Base-by-base conservation (phyloP, 164 flowering plant species). In the Berberis vulgaris region DNA sequence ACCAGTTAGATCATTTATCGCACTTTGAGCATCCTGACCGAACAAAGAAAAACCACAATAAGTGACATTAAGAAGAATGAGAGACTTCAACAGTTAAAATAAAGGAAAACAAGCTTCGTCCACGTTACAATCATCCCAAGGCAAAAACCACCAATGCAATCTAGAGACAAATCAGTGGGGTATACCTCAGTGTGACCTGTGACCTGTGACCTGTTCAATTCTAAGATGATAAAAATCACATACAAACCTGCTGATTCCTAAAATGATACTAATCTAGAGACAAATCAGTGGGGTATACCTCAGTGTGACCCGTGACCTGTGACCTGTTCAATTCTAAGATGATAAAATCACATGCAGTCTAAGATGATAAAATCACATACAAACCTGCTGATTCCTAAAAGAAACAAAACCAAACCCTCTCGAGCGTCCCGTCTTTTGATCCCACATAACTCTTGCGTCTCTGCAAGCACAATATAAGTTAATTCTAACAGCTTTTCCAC, bases 331-430 rank as follows among this genome's bases (percentile, higher is more conserved):
- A 26, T 26, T 26, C 26, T 26, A 26, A 26, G 26, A 26, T 26
- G 26, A 26, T 26, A 26, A 26, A 26, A 26, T 26, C 26, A 26
- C 26, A 26, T 26, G 26, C 26, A 26, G 26, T 26, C 26, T 26
- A 26, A 26, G 26, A 26, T 26, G 26, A 26, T 26, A 26, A 26
- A 26, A 26, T 26, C 26, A 26, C 26, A 26, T 26, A 26, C 26
- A 26, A 26, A 94, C 99, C 96, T 95, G 99, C 59, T 95, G 97
- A 74, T 50, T 86, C 45, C 97, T 84, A 73, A 86, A 91, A 56
- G 99, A 91, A 72, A 95, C 99, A 85, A 95, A 95, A 6, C 99
- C 99, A 82, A 91, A 95, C 38, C 99, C 99, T 77, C 99, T 82
- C 40, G 99, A 95, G 44, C 99, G 94, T 45, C 97, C 99, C 73